Base-by-base conservation (phyloP, 768 basidiomycete genomes). In the Panellus pusillus region DNA sequence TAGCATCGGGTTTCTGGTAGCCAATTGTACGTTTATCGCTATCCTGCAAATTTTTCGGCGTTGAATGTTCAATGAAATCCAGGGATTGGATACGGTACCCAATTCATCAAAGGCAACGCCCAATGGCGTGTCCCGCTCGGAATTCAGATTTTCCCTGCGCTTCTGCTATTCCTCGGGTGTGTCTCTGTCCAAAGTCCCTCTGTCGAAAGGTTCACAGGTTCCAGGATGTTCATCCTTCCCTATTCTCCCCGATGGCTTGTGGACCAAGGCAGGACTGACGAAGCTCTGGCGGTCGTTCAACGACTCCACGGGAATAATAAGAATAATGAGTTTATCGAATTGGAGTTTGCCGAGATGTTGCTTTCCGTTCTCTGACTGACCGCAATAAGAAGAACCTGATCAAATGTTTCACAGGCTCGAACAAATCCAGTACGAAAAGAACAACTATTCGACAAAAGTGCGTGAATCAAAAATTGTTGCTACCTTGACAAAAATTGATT, bases 71-170 rank as follows among this genome's bases (percentile, higher is more conserved):
- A 74, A 76, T 75, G 63, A 78, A 76, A 40, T 79, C 36, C 76
- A 80, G 57, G 74, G 81, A 70, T 80, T 76, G 72, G 80, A 12
- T 79, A 80, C 46, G 79, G 79, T n/a, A 78, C 78, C 61, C 80
- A 78, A 18, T 60, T 60, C 63, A 75, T 81, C 57, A 67, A 74
- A 17, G 74, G 74, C 31, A 66, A 54, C 8, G 78, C 78, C 0
- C 78, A 79, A 5, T 83, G 81, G 74, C 79, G 81, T 28, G 79
- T 82, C 36, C 79, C 81, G 2, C 78, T 79, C 75, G 77, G 73
- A 43, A 63, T 82, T 13, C 82, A 83, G 61, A 66, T 78, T 57
- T 78, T 83, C 45, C 82, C 81, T 14, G 83, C 79, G 6, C 64
- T 79, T 28, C n/a, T 84, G 9, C 74, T 83, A 41, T 74, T 74